Base-by-base conservation (phyloP, 441 rosid genomes). In the Macaranga tanarius region DNA sequence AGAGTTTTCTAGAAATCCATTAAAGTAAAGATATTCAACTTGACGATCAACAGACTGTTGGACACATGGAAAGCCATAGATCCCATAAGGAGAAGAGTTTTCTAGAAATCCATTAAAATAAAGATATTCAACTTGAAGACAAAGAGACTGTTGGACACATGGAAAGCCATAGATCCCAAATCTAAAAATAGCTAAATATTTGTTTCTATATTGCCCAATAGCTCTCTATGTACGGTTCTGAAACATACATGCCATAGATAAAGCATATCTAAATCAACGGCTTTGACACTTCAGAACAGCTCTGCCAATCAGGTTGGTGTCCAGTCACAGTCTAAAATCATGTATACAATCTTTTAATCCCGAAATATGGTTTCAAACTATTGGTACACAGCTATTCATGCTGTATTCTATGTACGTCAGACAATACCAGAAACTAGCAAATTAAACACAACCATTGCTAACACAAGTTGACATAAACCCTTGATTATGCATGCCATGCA, bases 11-110 rank as follows among this genome's bases (percentile, higher is more conserved):
- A 61, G 40, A 73, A 40, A 25, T 17, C 51, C 59, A 62, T 34
- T 28, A 19, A 57, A 34, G 13, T 19, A n/a, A 23, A 70, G 75
- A 68, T 62, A 51, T 71, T 71, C 34, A 12, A 31, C 6, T 9
- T 10, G 47, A 65, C 17, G 25, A 28, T 47, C 22, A 40, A 64
- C 7, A 45, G 55, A 65, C 20, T 5, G 50, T 62, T 42, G 62
- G 56, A 67, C 69, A 67, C 44, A 25, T 54, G 62, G 73, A 59
- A 63, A 47, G 40, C 23, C 10, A 31, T 55, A 4, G 17, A 51
- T 60, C 75, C 72, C 54, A 44, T n/a, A n/a, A n/a, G n/a, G n/a
- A n/a, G 66, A 47, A 25, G 31, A 69, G 19, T 20, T 15, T 11
- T 71, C 38, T n/a, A 61, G 38, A 73, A 38, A 23, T 16, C 50